Evolutionary conservation across 208 protist species (phyloP), one percentile per base, ranked within the genome.

Genomic region (Borovskyia barvae): DNA sequence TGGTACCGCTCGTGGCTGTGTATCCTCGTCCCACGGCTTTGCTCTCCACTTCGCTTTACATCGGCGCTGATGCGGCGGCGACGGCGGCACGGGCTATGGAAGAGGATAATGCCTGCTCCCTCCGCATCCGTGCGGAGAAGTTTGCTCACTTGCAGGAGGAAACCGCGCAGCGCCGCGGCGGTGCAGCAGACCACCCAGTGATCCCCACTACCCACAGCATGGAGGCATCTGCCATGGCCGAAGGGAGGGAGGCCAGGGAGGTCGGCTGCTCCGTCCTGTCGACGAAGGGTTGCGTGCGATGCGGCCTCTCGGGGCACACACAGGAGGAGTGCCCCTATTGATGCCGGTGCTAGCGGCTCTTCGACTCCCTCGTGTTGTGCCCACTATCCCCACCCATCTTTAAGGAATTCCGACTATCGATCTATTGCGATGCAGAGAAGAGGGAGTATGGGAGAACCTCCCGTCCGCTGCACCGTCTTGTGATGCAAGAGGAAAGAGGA

Each of bases 251-350:
- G 11, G 39, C 1, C 30, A 26, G 3, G 14, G 26, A 40, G 43
- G 12, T 54, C 12, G 14, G 19, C 48, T 66, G 46, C 0, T 15
- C 62, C 0, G 47, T 50, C 8, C 11, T 62, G 8, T n/a, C 36
- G 5, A 22, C 39, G 5, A 56, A 64, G 50, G 85, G 78, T 9
- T 92, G 85, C 54, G 66, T 48, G 39, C 61, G 62, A 39, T 92
- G 85, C 55, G 85, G 85, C 28, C 72, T 86, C 41, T 54, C 78
- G 0, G 80, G 74, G 0, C 85, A 92, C 59, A 28, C 61, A 2
- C 55, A 67, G 35, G 71, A 51, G 35, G 53, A 73, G 45, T 92
- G 85, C 33, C 72, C 54, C 5, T 71, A 82, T 35, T 84, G 42
- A 75, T n/a, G n/a, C n/a, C 14, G 35, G 11, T 39, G 35, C 35